These are phyloP conservation scores for Mycogone perniciosa DNA, from an alignment of 2,329 filamentous ascomycete genomes.

Conservation along the genomic window DNA sequence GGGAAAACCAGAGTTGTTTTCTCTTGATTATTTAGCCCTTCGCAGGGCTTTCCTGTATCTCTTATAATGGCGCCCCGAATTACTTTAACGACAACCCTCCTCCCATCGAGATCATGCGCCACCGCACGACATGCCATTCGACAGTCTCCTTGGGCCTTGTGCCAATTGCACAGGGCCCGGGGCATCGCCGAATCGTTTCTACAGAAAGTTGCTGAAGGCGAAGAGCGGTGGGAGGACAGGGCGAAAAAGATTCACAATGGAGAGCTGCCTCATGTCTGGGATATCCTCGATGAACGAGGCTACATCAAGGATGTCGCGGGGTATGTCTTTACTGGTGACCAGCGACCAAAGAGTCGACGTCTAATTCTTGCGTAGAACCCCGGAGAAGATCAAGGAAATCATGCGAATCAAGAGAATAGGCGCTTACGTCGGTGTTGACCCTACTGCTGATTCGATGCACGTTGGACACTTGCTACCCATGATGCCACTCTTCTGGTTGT, in stretches of 20 bases:
- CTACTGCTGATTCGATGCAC: slow-evolving; percentile 72
- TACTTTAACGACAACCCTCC: slow-evolving; percentile 19
- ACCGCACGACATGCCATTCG: slow-evolving; percentile 19
- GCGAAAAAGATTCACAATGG: slow-evolving; percentile 45
- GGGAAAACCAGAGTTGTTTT: neutral
- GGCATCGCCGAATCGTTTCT: slow-evolving; percentile 37
- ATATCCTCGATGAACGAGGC: slow-evolving; percentile 63
- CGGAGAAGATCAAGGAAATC: slow-evolving; percentile 52
- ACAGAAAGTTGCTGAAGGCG: slow-evolving; percentile 36
- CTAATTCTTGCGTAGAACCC: slow-evolving; percentile 28
- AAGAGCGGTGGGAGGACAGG: slow-evolving; percentile 41
- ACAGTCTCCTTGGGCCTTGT: slow-evolving; percentile 15
- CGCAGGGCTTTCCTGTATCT: neutral
- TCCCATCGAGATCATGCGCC: slow-evolving; percentile 19
- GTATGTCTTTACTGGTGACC: slow-evolving; percentile 36
- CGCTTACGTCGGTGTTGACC: slow-evolving; percentile 76
- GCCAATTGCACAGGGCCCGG: slow-evolving; percentile 25
- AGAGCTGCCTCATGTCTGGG: slow-evolving; percentile 49
- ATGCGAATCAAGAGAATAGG: slow-evolving; percentile 62
- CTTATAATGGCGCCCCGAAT: slow-evolving; percentile 24
- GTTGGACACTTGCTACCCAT: slow-evolving; percentile 74
- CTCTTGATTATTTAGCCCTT: neutral
- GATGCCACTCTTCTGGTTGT: slow-evolving; percentile 82
- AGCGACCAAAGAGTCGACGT: neutral
- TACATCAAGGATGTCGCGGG: slow-evolving; percentile 69